Evolutionary conservation across 2,329 filamentous ascomycete species (phyloP).

Genomic region (Pseudogymnoascus sp.): DNA sequence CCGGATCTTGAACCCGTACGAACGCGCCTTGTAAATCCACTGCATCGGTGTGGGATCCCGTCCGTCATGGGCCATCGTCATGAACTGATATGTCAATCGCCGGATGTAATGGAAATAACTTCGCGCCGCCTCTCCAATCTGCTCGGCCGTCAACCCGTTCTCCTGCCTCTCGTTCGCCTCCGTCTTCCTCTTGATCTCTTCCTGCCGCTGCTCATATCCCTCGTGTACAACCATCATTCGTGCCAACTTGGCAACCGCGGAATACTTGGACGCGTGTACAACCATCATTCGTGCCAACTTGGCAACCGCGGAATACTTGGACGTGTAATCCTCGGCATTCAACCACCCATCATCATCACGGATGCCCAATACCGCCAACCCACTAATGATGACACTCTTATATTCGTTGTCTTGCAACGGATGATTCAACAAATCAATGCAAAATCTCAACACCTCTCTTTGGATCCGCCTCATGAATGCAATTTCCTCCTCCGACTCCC

Average conservation of each 20-base stretch:
- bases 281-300: slow-evolving; percentile 15
- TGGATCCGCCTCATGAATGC: neutral
- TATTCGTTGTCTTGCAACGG: slow-evolving; percentile 14
- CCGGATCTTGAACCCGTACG: slow-evolving; percentile 13
- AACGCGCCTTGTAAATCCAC: slow-evolving; percentile 10
- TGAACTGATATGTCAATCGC: no score
- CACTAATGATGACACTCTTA: slow-evolving; percentile 15
- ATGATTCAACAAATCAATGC: slow-evolving; percentile 13
- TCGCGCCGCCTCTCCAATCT: slow-evolving; percentile 1
- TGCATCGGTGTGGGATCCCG: no score
- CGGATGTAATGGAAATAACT: no score
- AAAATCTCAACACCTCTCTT: slow-evolving; percentile 12
- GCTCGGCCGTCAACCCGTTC: neutral
- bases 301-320: slow-evolving; percentile 12
- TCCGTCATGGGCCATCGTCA: no score
- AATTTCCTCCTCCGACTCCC: neutral
- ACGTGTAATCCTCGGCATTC: slow-evolving; percentile 14
- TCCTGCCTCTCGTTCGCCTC: neutral
- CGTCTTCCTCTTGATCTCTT: neutral
- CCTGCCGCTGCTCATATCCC: neutral
- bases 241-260: slow-evolving; percentile 12
- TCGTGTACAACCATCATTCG: slow-evolving; percentile 11
- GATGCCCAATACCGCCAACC: slow-evolving; percentile 14
- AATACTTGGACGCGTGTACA: slow-evolving; percentile 9
- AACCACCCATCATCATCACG: slow-evolving; percentile 9